Base-by-base conservation (phyloP, 495 filamentous ascomycete species). In the Pseudoneurospora amorphoporcata region DNA sequence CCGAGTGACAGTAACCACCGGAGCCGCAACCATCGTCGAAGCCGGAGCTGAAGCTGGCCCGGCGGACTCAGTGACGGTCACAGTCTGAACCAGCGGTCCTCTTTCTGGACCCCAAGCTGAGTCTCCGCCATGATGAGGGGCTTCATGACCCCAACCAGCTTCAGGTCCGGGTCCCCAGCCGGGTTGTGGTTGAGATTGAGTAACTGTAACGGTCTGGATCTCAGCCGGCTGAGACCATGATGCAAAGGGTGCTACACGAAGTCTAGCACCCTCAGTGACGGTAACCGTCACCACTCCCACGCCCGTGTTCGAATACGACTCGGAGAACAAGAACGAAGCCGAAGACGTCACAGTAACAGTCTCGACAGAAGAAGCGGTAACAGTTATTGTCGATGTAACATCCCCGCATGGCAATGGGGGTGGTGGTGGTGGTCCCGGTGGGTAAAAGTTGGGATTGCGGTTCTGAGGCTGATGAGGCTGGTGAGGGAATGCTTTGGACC, bases 381-480 rank as follows among this genome's bases (percentile, higher is more conserved):
- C 23, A 12, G 75, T 75, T 12, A 73, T 58, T 68, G 75, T 76
- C 2, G 72, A 41, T 10, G 69, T 70, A 70, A 69, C 3, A 37
- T 58, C 29, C 0, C 53, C 53, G 7, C 53, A 65, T 65, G 29
- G 23, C 23, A 9, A 29, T 61, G 23, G 8, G 1, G 39, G 10
- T 23, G 19, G 19, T 53, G 45, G 53, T 1, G 3, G 29, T 65
- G 14, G 29, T 37, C 14, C 32, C 14, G 53, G 53, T 8, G 53
- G 53, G 14, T 65, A 53, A 19, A 58, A 58, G 19, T 58, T 58
- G 23, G 39, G 29, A 35, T 61, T 37, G 4, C 17, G 16, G n/a
- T 71, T 65, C 5, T 65, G 70, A 71, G 8, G 1, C 23, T 23
- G n/a, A 70, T 9, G 40, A 19, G 70, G 70, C 3, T 38, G 45